Percentiles rank a stretch among this genome's conserved stretches.
phyloP scores from a whole-genome alignment of 2,329 filamentous ascomycete species.

The Didymella glomerata region DNA sequence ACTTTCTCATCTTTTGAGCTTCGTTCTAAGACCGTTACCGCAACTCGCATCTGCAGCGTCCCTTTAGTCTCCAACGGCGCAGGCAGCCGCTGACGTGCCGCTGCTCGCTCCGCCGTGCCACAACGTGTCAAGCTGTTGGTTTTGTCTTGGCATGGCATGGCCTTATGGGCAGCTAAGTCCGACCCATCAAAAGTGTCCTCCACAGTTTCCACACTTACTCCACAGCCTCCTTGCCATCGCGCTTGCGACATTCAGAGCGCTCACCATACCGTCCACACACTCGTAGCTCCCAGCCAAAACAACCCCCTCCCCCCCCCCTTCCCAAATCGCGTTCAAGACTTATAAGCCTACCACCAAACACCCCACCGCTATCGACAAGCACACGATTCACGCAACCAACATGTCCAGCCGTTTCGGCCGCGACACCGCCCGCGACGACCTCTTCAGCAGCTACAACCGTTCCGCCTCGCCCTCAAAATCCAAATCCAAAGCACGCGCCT shows the following conservation, averaged over 20 bases:
- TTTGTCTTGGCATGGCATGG: slow-evolving; percentile 19
- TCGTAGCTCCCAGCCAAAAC: too few relatives aligned
- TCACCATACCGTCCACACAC: not conserved
- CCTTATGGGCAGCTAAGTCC: slow-evolving; percentile 19
- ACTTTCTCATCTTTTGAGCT: not conserved
- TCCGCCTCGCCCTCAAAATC: slow-evolving; percentile 50
- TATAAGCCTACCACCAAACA: not conserved
- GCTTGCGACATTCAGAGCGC: not conserved
- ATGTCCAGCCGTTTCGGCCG: slow-evolving; percentile 37
- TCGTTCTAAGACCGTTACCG: not conserved
- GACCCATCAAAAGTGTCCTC: slow-evolving; percentile 31
- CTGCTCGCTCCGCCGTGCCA: not conserved
- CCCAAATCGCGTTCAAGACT: too few relatives aligned
- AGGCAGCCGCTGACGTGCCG: slow-evolving; percentile 13
- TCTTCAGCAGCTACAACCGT: slow-evolving; percentile 53
- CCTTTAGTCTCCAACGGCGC: not conserved
- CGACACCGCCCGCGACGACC: slow-evolving; percentile 45
- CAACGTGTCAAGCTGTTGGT: slow-evolving; percentile 13
- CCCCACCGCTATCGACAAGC: not conserved
- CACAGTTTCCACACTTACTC: slow-evolving; percentile 22
- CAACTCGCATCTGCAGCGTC: not conserved
- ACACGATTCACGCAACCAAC: not conserved
- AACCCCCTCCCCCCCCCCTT: too few relatives aligned
- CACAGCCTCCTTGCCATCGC: not conserved
- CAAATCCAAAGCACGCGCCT: slow-evolving; percentile 33